Base-by-base conservation (phyloP, 2,329 filamentous ascomycete species). In the Beauveria medogensis region DNA sequence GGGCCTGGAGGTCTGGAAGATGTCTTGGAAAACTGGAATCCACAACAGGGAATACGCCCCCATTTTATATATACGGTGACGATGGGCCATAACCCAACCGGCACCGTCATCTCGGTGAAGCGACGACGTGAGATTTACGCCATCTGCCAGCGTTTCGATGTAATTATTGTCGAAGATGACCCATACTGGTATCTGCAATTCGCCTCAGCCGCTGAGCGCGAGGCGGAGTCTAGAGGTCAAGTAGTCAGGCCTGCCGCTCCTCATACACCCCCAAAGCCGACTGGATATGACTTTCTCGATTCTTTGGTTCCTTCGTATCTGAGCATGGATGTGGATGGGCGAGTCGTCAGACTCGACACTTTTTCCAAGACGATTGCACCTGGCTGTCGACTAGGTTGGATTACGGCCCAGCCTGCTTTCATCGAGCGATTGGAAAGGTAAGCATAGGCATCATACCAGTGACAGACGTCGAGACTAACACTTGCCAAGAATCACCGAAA, bases 111-210 rank as follows among this genome's bases (percentile, higher is more conserved):
- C 2, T 87, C 89, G 3, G 72, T 94, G 10, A 76, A 87, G 68
- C 85, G 93, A 46, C 84, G 90, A 60, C 88, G 84, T 67, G 86
- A 92, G 56, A 82, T 97, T 30, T 97, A 97, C 70, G 83, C 81
- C 20, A 72, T 97, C 16, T 94, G 90, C 74, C 86, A 86, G 71
- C 83, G 88, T 70, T 96, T 91, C 75, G 92, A 97, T 72, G 83
- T 97, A 64, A 83, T 97, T 68, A 96, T 97, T 65, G 77, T 95
- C 64, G 93, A 97, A 73, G 93, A 97, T 68, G 92, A 97, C 64
- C 93, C 93, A 6, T 97, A 97, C 77, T 97, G 91, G 90, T 93
- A 94, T 72, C 80, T 97, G 9, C 93, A 97, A 72, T 97, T 85
- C 73, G 91, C 91, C 0, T 89, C 89, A 0, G 87, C 89, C 0